Percentiles rank a stretch among this genome's conserved stretches.
phyloP scores from a whole-genome alignment of 139 green algal species.

The Chlamydomonas asymmetrica region DNA sequence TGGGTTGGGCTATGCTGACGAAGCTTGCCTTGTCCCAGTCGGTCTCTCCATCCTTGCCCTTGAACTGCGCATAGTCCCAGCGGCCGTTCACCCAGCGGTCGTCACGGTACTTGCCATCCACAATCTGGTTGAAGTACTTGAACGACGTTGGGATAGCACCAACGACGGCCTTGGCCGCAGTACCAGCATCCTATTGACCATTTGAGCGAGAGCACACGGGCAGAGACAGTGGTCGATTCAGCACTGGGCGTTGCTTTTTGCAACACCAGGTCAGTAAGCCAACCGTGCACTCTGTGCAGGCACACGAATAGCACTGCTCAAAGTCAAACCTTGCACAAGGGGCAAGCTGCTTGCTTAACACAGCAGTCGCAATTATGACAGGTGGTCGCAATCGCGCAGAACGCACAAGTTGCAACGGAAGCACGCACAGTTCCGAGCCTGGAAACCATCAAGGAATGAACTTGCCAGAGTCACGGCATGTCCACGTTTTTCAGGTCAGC shows the following conservation, averaged over 20 bases:
- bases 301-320: not conserved
- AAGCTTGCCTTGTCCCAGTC: conserved; percentile 52
- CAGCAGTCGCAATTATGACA: not conserved
- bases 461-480: no score
- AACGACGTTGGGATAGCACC: not conserved
- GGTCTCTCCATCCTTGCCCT: conserved; percentile 27
- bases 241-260: no score
- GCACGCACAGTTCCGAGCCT: no score
- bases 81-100: conserved; percentile 80
- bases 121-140: conserved; percentile 48
- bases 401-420: no score
- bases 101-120: conserved; percentile 84
- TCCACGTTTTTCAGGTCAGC: no score
- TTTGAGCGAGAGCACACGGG: not conserved
- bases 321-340: not conserved
- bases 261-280: conserved; percentile 2
- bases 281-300: not conserved
- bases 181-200: conserved; percentile 45
- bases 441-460: no score
- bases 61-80: conserved; percentile 75
- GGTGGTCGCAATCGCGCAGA: no score
- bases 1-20: no score
- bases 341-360: not conserved
- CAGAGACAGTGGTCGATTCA: no score
- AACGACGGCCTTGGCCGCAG: conserved; percentile 24